Percentiles rank a stretch among this genome's conserved stretches.
phyloP scores from a whole-genome alignment of 441 rosid genomes.

The Pelargonium fulgidum region DNA sequence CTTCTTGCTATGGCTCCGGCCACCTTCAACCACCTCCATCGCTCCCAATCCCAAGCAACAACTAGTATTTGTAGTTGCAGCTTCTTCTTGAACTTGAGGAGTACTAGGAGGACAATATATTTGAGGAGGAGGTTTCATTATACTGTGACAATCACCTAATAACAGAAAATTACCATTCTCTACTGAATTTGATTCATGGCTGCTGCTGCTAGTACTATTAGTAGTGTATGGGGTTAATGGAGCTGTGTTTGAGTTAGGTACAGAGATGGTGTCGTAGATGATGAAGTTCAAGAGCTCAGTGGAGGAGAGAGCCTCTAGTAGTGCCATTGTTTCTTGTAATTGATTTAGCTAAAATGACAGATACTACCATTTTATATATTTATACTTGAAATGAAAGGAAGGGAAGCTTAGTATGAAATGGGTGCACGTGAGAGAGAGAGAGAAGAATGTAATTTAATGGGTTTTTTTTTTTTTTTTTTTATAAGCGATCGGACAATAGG shows the following conservation, averaged over 20 bases:
- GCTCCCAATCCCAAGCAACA: no score
- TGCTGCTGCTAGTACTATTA: constrained; percentile 10
- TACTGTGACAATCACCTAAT: not conserved
- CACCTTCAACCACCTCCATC: no score
- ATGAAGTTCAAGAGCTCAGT: constrained; percentile 53
- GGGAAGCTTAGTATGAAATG: not conserved
- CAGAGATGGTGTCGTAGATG: constrained; percentile 53
- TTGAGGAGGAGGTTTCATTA: not conserved
- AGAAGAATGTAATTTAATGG: no score
- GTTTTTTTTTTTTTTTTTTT: no score
- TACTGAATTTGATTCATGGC: constrained; percentile 28
- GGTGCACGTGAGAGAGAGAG: not conserved
- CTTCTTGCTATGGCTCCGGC: constrained; percentile 30
- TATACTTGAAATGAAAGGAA: not conserved
- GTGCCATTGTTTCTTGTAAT: constrained; percentile 32
- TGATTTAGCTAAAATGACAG: not conserved
- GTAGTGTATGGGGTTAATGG: constrained; percentile 33
- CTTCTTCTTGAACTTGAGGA: not conserved
- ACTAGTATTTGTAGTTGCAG: not conserved
- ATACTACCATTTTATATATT: not conserved
- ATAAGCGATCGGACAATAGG: no score
- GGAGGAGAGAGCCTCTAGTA: constrained; percentile 57
- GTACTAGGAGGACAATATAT: no score
- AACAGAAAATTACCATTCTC: constrained; percentile 12
- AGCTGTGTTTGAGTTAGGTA: not conserved